Percentiles rank a stretch among this genome's conserved stretches.
Conservation (phyloP, 345 rosid genomes). For the Murraya koenigii region DNA sequence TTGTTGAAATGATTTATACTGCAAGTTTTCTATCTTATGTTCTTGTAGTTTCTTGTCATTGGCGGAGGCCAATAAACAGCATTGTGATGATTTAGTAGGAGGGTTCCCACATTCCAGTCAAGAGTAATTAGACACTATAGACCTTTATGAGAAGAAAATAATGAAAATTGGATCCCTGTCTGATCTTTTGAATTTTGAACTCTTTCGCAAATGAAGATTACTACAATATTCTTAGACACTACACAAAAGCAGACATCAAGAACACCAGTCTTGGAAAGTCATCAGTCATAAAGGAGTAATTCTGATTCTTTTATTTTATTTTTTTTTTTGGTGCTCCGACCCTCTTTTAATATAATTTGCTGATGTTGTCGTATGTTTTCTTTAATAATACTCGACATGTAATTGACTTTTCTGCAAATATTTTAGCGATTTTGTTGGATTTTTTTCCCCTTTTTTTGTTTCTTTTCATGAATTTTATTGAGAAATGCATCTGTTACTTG, state of each 20-base stretch:
- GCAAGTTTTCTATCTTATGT: background rate
- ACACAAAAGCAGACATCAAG: background rate
- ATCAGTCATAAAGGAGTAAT: background rate
- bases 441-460: background rate
- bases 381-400: background rate
- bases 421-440: background rate
- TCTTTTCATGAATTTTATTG: slow-evolving; percentile 7
- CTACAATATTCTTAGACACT: background rate
- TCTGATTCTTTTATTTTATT: background rate
- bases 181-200: background rate
- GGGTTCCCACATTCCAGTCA: background rate
- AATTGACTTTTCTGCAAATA: background rate
- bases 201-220: background rate
- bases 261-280: background rate
- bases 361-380: background rate
- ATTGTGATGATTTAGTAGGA: slow-evolving; percentile 3
- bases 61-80: background rate
- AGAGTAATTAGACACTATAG: background rate
- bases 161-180: background rate
- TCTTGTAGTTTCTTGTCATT: background rate
- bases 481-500: slow-evolving; percentile 17
- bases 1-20: background rate
- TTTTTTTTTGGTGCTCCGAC: background rate
- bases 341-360: background rate
- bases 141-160: background rate